These are phyloP conservation scores for Ambrosia trifida DNA, from an alignment of 129 eudicot species.

Conservation along the genomic window DNA sequence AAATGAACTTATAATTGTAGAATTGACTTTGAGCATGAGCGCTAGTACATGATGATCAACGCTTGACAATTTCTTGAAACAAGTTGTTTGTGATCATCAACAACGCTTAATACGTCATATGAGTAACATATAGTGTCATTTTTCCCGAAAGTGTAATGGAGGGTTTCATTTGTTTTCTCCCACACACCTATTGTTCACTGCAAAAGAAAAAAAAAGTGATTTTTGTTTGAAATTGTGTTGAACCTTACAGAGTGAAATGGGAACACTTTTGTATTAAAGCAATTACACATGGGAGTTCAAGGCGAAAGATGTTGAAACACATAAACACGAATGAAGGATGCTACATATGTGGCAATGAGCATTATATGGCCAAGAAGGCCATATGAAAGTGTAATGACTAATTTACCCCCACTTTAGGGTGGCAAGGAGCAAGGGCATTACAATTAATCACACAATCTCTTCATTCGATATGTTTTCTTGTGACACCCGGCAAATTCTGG, in stretches of 20 bases:
- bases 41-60: constrained; percentile 16
- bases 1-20: neutral
- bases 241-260: neutral
- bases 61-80: constrained; percentile 16
- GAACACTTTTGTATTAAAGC: neutral
- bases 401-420: too few relatives aligned
- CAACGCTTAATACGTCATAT: constrained; percentile 18
- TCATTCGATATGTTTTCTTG: too few relatives aligned
- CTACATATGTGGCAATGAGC: neutral
- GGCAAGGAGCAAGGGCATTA: too few relatives aligned
- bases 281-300: neutral
- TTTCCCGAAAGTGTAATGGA: constrained; percentile 5
- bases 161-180: constrained; percentile 11
- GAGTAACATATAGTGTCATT: constrained; percentile 17
- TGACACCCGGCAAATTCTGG: too few relatives aligned
- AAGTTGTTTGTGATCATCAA: constrained; percentile 14
- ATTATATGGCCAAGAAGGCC: too few relatives aligned
- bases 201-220: neutral
- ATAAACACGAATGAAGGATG: neutral
- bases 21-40: neutral
- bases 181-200: constrained; percentile 23
- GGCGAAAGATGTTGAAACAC: too few relatives aligned
- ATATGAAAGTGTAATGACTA: too few relatives aligned
- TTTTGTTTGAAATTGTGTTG: neutral
- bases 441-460: too few relatives aligned